These are phyloP conservation scores for Cladosporium sp. DNA, from an alignment of 2,329 filamentous ascomycete genomes.

Conservation along the genomic window DNA sequence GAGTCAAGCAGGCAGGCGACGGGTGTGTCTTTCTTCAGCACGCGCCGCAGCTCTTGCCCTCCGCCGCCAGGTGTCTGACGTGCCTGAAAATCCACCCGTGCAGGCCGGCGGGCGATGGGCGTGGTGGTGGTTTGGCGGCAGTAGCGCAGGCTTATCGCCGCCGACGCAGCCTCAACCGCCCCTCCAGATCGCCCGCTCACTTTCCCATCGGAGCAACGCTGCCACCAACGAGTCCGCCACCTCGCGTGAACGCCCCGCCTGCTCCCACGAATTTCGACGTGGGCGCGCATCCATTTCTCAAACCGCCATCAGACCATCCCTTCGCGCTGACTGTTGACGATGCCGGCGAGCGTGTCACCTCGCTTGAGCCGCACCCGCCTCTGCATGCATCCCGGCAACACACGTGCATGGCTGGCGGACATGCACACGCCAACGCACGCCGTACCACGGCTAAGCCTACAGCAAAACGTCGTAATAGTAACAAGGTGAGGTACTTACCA, in stretches of 20 bases:
- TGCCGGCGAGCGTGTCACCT: background rate
- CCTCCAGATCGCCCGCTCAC: background rate
- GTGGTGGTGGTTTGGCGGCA: background rate
- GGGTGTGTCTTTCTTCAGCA: no score
- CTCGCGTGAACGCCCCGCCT: no score
- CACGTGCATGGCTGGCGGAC: background rate
- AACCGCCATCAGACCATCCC: no score
- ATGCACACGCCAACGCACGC: background rate
- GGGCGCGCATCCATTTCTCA: no score
- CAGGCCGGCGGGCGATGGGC: background rate
- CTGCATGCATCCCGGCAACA: background rate
- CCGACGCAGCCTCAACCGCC: constrained; percentile 1
- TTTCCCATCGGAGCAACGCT: background rate
- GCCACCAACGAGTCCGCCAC: background rate
- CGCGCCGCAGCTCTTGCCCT: no score
- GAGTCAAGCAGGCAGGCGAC: background rate
- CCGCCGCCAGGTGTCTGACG: background rate
- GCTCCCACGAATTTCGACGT: no score
- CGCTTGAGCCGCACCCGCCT: background rate
- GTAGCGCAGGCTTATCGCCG: constrained; percentile 10
- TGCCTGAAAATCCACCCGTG: background rate
- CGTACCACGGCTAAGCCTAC: background rate
- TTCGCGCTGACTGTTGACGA: no score
- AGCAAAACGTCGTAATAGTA: background rate
- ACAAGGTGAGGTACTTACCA: no score